Evolutionary conservation across 345 rosid genomes (phyloP).

Genomic region (Mangifera indica): DNA sequence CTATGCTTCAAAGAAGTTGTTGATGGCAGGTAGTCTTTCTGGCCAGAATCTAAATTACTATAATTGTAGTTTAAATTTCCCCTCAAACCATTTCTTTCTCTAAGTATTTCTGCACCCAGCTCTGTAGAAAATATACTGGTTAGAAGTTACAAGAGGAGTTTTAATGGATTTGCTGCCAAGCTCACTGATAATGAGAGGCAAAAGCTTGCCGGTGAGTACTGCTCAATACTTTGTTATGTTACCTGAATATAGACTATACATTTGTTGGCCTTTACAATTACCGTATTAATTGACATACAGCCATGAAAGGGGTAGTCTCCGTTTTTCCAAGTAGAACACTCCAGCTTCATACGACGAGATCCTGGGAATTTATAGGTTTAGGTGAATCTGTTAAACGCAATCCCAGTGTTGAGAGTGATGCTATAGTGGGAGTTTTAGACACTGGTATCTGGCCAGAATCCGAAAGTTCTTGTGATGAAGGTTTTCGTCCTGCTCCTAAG

Average conservation of each 20-base stretch:
- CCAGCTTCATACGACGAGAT: slow-evolving; percentile 41
- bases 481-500: slow-evolving; percentile 47
- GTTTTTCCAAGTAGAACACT: slow-evolving; percentile 32
- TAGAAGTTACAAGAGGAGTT: slow-evolving; percentile 42
- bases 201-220: slow-evolving; percentile 32
- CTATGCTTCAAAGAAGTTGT: slow-evolving; percentile 25
- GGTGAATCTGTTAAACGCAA: slow-evolving; percentile 1
- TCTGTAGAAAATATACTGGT: slow-evolving; percentile 20
- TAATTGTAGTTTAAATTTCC: background rate
- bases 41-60: too few relatives aligned
- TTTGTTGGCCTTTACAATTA: background rate
- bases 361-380: slow-evolving; percentile 54
- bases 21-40: slow-evolving; percentile 15
- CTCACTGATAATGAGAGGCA: slow-evolving; percentile 37
- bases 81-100: background rate
- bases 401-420: slow-evolving; percentile 21
- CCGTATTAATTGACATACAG: slow-evolving; percentile 9
- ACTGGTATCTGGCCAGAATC: slow-evolving; percentile 50
- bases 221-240: background rate
- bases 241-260: background rate
- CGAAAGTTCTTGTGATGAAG: slow-evolving; percentile 39
- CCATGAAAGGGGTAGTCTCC: slow-evolving; percentile 30
- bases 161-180: slow-evolving; percentile 52
- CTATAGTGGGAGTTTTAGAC: slow-evolving; percentile 40
- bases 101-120: background rate